Evolutionary conservation across 2,329 filamentous ascomycete species (phyloP).

Genomic region (Venturia pyrina): DNA sequence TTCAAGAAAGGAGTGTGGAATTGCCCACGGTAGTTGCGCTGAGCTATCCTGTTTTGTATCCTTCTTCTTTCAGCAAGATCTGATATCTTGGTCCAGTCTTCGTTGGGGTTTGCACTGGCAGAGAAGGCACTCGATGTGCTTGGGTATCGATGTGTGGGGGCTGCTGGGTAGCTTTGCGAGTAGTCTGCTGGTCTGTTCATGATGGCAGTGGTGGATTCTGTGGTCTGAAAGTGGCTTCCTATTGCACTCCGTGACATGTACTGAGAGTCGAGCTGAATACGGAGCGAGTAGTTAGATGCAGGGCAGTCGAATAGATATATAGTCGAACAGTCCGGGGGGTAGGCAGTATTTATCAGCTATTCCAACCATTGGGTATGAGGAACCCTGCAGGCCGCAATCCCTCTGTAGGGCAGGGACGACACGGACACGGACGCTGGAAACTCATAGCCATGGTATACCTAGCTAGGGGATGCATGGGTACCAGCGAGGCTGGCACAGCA

Average conservation of each 20-base stretch:
- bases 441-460: background rate
- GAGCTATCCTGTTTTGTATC: slow-evolving; percentile 96
- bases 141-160: slow-evolving; percentile 52
- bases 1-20: background rate
- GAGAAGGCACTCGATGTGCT: slow-evolving; percentile 91
- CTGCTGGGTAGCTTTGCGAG: slow-evolving; percentile 23
- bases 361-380: background rate
- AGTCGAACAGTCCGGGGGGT: background rate
- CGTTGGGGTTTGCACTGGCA: slow-evolving; percentile 85
- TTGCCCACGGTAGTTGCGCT: slow-evolving; percentile 85
- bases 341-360: slow-evolving; percentile 6
- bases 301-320: slow-evolving; percentile 5
- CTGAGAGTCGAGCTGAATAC: background rate
- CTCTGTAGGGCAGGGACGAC: slow-evolving; percentile 1
- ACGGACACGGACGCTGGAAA: background rate
- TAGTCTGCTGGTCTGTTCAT: slow-evolving; percentile 38
- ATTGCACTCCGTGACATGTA: background rate
- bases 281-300: background rate
- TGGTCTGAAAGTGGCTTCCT: background rate
- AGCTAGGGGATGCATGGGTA: background rate
- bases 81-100: slow-evolving; percentile 99
- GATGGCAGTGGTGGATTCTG: slow-evolving; percentile 8
- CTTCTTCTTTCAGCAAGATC: slow-evolving; percentile 87
- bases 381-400: slow-evolving; percentile 3
- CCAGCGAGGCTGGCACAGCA: slow-evolving; percentile 6